Evolutionary conservation across 768 basidiomycete species (phyloP).

Genomic region (Myochromella boudieri): DNA sequence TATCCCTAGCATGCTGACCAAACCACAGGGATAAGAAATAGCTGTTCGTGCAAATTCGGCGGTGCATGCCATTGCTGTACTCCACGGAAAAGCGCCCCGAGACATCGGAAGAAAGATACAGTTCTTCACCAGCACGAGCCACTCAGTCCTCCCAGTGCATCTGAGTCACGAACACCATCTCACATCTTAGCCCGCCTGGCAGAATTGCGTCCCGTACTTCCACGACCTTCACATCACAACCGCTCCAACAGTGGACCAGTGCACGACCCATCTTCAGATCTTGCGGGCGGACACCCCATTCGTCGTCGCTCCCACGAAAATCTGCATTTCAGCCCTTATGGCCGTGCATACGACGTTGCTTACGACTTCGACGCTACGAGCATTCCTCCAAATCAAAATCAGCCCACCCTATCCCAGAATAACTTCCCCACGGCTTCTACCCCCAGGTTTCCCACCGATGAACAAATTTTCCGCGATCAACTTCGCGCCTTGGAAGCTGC

Average conservation of each 20-base stretch:
- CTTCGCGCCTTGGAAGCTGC: constrained; percentile 33
- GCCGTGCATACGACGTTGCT: constrained; percentile 59
- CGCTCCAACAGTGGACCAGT: constrained; percentile 33
- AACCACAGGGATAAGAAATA: constrained; percentile 38
- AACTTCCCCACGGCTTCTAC: constrained; percentile 26
- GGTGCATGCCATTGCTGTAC: constrained; percentile 59
- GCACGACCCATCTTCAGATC: constrained; percentile 47
- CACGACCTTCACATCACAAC: constrained; percentile 42
- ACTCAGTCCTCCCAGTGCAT: constrained; percentile 4
- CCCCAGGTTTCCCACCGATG: constrained; percentile 21
- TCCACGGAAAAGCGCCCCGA: constrained; percentile 44
- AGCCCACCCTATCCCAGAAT: constrained; percentile 2
- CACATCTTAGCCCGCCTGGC: constrained; percentile 62
- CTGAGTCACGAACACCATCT: constrained; percentile 31
- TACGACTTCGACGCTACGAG: constrained; percentile 29
- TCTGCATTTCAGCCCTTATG: constrained; percentile 64
- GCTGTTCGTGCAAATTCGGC: constrained; percentile 50
- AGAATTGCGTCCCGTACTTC: constrained; percentile 69
- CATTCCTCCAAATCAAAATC: constrained; percentile 22
- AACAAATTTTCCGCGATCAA: constrained; percentile 26
- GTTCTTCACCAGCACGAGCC: constrained; percentile 9
- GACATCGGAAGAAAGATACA: constrained; percentile 30
- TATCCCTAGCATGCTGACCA: constrained; percentile 44
- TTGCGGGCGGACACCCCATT: constrained; percentile 37
- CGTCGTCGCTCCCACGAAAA: constrained; percentile 53